Base-by-base conservation (phyloP, 345 rosid genomes). In the Punica granatum region DNA sequence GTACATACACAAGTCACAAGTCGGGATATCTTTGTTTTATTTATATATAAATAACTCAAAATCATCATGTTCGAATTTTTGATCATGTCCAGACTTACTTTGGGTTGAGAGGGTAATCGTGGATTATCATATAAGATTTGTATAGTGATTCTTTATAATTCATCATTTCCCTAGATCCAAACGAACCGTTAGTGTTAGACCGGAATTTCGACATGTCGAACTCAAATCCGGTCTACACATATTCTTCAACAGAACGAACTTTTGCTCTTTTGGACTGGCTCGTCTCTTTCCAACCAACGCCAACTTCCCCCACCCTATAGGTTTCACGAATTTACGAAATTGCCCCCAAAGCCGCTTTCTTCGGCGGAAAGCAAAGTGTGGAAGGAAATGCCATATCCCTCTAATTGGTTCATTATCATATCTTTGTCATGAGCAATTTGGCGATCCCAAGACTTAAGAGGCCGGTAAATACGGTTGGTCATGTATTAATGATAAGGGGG, bases 391-490 rank as follows among this genome's bases (percentile, higher is more conserved):
- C n/a, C n/a, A 18, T 14, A 15, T 25, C 63, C 69, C 59, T 4
- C 15, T 7, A 53, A 61, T 69, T 64, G 28, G 46, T 46, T 60
- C 13, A 42, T 42, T 43, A 60, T 59, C 11, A 42, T 39, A 3
- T 3, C 6, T 21, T 31, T 6, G 0, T 37, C 19, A 59, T 65
- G 68, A 72, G 48, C 71, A 72, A 80, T 73, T 42, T 73, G 76
- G 43, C 54, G 76, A 79, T 80, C 72, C 77, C 74, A 73, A 69
- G 73, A 66, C 63, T 76, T 74, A 30, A 68, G 66, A 68, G 65
- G 69, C 70, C 71, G 75, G 58, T 66, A 76, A 76, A 48, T 36
- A 35, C 21, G 10, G 60, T 67, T 56, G 19, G 51, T 72, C 19
- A 25, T 63, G 13, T 42, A 67, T 37, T 43, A 54, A 81, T 37